These are phyloP conservation scores for Sarcocystis neurona DNA, from an alignment of 169 alveolate species.

Conservation along the genomic window DNA sequence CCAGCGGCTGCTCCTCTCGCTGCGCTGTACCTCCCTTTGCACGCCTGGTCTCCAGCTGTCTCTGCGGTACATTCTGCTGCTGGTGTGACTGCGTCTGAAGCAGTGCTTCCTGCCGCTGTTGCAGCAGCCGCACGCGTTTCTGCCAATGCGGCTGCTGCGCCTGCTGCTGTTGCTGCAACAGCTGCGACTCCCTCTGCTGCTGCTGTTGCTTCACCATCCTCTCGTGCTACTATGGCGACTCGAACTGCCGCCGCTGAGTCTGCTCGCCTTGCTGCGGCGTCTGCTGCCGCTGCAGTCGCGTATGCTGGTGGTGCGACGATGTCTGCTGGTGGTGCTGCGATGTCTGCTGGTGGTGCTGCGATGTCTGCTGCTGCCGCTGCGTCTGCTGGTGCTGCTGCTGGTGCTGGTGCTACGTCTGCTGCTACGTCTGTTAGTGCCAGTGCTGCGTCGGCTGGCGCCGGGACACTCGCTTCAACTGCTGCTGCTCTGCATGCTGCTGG, in stretches of 20 bases:
- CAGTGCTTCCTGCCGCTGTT: conserved; percentile 2
- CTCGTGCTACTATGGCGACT: not conserved
- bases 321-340: too few relatives aligned
- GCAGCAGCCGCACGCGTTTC: too few relatives aligned
- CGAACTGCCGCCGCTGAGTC: not conserved
- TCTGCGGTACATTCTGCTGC: too few relatives aligned
- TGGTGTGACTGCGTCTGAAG: not conserved
- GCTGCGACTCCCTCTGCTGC: not conserved
- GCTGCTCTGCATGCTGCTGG: too few relatives aligned
- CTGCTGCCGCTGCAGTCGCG: conserved; percentile 16
- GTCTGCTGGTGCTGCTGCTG: not conserved
- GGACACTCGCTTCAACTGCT: too few relatives aligned
- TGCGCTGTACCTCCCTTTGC: too few relatives aligned
- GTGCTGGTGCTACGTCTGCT: conserved; percentile 17
- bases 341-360: too few relatives aligned
- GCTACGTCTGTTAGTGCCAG: not conserved
- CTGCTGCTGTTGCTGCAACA: conserved; percentile 25
- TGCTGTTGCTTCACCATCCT: not conserved
- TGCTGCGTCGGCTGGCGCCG: not conserved
- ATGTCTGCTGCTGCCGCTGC: conserved; percentile 12
- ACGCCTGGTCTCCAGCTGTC: too few relatives aligned
- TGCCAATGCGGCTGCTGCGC: too few relatives aligned
- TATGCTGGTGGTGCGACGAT: too few relatives aligned
- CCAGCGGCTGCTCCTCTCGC: too few relatives aligned
- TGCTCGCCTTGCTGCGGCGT: not conserved